Base-by-base conservation (phyloP, 2,329 filamentous ascomycete genomes). In the Xylariales sp. region DNA sequence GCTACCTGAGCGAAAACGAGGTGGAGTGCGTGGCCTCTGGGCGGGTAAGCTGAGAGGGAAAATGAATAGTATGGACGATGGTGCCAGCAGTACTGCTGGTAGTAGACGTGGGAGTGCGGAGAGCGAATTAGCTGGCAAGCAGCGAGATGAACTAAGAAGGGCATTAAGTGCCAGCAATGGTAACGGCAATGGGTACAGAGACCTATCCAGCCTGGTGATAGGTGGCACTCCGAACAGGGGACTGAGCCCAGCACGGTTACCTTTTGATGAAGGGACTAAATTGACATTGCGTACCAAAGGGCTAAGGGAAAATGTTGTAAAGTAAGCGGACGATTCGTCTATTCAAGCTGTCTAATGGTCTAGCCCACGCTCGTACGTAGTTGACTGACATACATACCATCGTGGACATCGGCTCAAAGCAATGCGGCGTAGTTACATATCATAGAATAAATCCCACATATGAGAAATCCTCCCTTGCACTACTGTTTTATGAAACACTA, bases 1-100 rank as follows among this genome's bases (percentile, higher is more conserved):
- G 40, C 59, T 83, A 3, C 79, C 79, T 0, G 74, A 76, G 51
- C 66, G 79, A 27, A 83, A 80, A 45, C 68, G 68, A 28, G 79
- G 79, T 11, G 79, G 78, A 8, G 71, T 83, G 0, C 62, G 77
- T 19, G 79, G 78, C 0, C 55, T 83, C 3, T 74, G 76, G 64
- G 66, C 66, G 0, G 74, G 74, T 0, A 59, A 70, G 21, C 49
- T 73, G 19, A 65, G 64, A 27, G 40, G 33, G 37, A 28, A 18
- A 10, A 37, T 33, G 12, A 27, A 5, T 4, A 41, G 42, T 11
- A 47, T 45, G 5, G 61, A 65, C 7, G 65, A 63, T 18, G 67
- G 66, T 31, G 57, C 53, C 2, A 63, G 60, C 37, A 68, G 63
- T 29, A 49, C 60, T 23, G 58, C 54, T 1, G 59, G 59, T 1